A percentile compares a stretch with the other conserved stretches of the same genome.
Conservation (phyloP, 2,329 filamentous ascomycete species). For the Xylaria multiplex region DNA sequence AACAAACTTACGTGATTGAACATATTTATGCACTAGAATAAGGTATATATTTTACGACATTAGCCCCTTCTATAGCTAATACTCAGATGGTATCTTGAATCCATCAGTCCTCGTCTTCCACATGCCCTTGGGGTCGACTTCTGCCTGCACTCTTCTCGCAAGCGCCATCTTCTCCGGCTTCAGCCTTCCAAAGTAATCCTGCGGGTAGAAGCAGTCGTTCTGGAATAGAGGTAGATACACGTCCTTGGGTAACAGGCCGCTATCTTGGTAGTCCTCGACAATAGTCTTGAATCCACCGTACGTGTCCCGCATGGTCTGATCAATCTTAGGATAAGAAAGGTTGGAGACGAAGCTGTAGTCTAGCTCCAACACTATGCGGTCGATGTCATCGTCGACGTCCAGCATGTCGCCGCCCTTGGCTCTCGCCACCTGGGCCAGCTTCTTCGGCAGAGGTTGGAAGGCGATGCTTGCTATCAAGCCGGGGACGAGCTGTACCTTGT, state of each 20-base stretch:
- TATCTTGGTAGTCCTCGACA: constrained; percentile 48
- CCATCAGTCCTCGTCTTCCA: constrained; percentile 54
- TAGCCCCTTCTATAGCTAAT: neutral
- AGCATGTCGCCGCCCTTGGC: constrained; percentile 53
- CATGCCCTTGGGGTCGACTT: constrained; percentile 53
- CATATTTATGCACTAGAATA: constrained; percentile 15
- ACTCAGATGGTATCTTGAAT: constrained; percentile 50
- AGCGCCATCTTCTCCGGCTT: constrained; percentile 50
- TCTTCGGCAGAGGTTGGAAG: constrained; percentile 54
- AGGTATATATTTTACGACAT: neutral
- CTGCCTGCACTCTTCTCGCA: constrained; percentile 49
- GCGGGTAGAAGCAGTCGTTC: constrained; percentile 55
- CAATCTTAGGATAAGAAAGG: constrained; percentile 47
- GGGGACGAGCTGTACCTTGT: constrained; percentile 41
- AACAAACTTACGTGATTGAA: neutral
- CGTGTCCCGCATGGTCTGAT: constrained; percentile 51
- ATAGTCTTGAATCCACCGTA: constrained; percentile 49
- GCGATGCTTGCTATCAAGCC: constrained; percentile 50
- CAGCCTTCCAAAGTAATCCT: constrained; percentile 57
- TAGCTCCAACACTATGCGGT: constrained; percentile 56
- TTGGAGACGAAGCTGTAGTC: constrained; percentile 54
- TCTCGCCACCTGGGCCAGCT: constrained; percentile 48
- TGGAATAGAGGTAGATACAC: constrained; percentile 56
- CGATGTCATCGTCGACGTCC: constrained; percentile 52
- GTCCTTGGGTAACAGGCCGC: constrained; percentile 49